Evolutionary conservation across 768 basidiomycete species (phyloP).

Genomic region (Amanita rubescens): DNA sequence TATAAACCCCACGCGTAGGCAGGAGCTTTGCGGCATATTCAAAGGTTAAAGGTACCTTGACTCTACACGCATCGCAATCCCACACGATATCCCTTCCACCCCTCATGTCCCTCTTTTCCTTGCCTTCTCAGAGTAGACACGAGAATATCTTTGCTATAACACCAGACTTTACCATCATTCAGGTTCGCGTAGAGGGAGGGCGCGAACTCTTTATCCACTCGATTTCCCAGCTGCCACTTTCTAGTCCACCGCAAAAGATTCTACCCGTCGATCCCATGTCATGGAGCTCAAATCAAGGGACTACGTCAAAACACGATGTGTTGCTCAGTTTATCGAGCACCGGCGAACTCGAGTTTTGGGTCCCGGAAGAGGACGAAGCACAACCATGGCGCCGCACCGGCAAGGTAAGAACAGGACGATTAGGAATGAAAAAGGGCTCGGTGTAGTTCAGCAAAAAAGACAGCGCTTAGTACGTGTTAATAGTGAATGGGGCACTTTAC

Average conservation of each 20-base stretch:
- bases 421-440: slow-evolving; percentile 60
- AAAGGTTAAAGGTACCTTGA: slow-evolving; percentile 37
- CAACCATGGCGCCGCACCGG: slow-evolving; percentile 63
- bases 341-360: slow-evolving; percentile 88
- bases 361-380: slow-evolving; percentile 35
- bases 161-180: slow-evolving; percentile 48
- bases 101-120: slow-evolving; percentile 56
- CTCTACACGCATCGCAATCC: slow-evolving; percentile 44
- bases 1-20: slow-evolving; percentile 28
- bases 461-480: slow-evolving; percentile 62
- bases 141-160: slow-evolving; percentile 66
- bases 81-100: slow-evolving; percentile 37
- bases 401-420: slow-evolving; percentile 63
- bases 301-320: slow-evolving; percentile 56
- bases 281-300: slow-evolving; percentile 45
- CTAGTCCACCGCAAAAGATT: slow-evolving; percentile 43
- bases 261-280: slow-evolving; percentile 86
- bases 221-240: slow-evolving; percentile 45
- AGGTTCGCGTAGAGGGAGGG: slow-evolving; percentile 37
- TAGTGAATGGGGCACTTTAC: slow-evolving; percentile 4
- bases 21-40: slow-evolving; percentile 52
- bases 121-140: slow-evolving; percentile 44
- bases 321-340: slow-evolving; percentile 69
- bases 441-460: slow-evolving; percentile 90
- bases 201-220: slow-evolving; percentile 40